Evolutionary conservation across 148 eudicot species (phyloP), one percentile per base, ranked within the genome.

Genomic region (Suaeda aralocaspica): DNA sequence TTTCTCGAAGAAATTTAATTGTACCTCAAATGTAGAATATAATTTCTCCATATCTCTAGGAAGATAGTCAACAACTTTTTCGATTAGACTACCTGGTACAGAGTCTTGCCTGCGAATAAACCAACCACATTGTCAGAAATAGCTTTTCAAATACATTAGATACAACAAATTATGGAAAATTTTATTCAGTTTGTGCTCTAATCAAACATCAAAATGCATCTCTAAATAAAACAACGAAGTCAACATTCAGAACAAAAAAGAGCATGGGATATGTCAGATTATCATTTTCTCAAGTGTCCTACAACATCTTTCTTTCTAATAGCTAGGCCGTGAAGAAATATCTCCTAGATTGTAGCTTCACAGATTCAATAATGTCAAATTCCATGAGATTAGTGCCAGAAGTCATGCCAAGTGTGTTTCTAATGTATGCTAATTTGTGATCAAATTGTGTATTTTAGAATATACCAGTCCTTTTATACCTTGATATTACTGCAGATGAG

Each of bases 31-130:
- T 41, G 71, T 45, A 77, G 77, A 74, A 71, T 79, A 70, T n/a
- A 89, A 75, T 67, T 78, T 63, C 42, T 72, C 83, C 55, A 85
- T 72, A 81, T 93, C 92, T 67, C 79, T 79, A 0, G 97, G 97
- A 22, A 93, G 79, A 77, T 93, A 93, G 39, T 84, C 95, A 28
- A 79, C 49, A 45, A 86, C 92, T 82, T 83, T 87, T 30, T 87
- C 91, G 12, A 93, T 93, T 76, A 93, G 86, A 74, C 56, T 62
- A 65, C 59, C 66, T 45, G 97, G 96, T 60, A 93, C 89, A 69
- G 98, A 92, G 75, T 87, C 79, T 26, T 95, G 97, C 98, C 98
- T 93, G 79, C 79, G 72, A 68, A 63, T n/a, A n/a, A 57, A 59
- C 42, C 39, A 75, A 31, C 44, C 15, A 59, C 51, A 29, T 30